Base-by-base conservation (phyloP, 2,329 filamentous ascomycete genomes). In the Emergomyces pasteurianus region DNA sequence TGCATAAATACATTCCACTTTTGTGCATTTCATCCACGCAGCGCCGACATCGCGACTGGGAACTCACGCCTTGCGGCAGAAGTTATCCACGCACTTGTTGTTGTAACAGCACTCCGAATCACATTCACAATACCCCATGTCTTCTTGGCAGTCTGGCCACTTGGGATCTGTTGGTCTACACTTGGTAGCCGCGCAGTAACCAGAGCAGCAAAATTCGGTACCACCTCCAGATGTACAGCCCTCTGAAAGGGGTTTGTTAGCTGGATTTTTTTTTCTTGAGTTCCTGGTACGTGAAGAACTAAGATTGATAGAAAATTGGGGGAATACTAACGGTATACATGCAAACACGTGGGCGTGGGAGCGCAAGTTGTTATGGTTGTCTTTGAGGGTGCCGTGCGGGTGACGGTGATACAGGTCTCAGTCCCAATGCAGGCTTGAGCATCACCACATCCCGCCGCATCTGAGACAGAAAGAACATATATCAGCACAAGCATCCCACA, bases 171-270 rank as follows among this genome's bases (percentile, higher is more conserved):
- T 57, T 12, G 40, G 40, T 34, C 55, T 43, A 40, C 55, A 57
- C n/a, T 57, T 57, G 55, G 55, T 57, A 34, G 55, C 55, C 21
- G 55, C 55, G 18, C 55, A 57, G 55, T 57, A 57, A 8, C 21
- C n/a, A 28, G 55, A 57, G 26, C 55, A 57, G 40, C 55, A 57
- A 31, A 57, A 31, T 16, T 18, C 38, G 23, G 21, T 4, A 23
- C 55, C 55, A 31, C 55, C 55, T 16, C 55, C 55, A 10, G 55
- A 57, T 16, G 40, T n/a, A 46, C 55, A 57, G 16, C 23, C 40
- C 55, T 43, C 55, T 57, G 40, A 18, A 28, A 18, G 18, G n/a
- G 26, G 26, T 34, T 14, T 46, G 40, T 57, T 36, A 57, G 55
- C 16, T 12, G 28, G 31, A 31, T 31, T 31, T 21, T n/a, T 6